These are phyloP conservation scores for Heimioporus sp. DNA, from an alignment of 768 basidiomycete genomes.

Conservation along the genomic window DNA sequence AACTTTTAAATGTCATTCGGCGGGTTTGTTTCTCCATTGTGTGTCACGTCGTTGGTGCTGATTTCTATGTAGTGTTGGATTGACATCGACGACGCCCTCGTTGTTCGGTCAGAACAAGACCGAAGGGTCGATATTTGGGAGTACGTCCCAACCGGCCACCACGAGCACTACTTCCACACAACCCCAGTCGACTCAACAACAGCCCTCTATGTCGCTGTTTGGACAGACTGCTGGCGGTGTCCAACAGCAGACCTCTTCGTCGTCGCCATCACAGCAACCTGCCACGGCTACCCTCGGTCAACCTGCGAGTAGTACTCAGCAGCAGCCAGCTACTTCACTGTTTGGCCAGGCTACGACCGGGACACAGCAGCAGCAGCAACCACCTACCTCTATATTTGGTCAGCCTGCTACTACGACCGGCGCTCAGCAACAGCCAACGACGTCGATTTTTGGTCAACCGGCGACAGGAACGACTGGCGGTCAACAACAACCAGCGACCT, in stretches of 20 bases:
- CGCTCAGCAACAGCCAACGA: conserved; percentile 25
- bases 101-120: conserved; percentile 35
- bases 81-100: conserved; percentile 39
- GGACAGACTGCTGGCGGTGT: not conserved
- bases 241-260: no score
- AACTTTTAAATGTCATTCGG: conserved; percentile 27
- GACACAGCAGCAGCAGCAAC: conserved; percentile 11
- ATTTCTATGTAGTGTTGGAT: conserved; percentile 30
- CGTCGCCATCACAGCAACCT: no score
- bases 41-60: not conserved
- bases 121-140: conserved; percentile 39
- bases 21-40: conserved; percentile 13
- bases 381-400: conserved; percentile 6
- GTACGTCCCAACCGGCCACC: conserved; percentile 25
- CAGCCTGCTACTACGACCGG: conserved; percentile 9
- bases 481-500: conserved; percentile 29
- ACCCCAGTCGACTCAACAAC: not conserved
- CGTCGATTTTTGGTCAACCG: conserved; percentile 18
- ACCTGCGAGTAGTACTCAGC: conserved; percentile 16
- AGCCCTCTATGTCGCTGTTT: not conserved
- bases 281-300: conserved; percentile 37
- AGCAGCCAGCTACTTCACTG: conserved; percentile 18
- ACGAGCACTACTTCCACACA: conserved; percentile 1
- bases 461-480: not conserved
- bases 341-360: conserved; percentile 23